These are phyloP conservation scores for Cryphonectria naterciae DNA, from an alignment of 2,329 filamentous ascomycete species.

Conservation along the genomic window DNA sequence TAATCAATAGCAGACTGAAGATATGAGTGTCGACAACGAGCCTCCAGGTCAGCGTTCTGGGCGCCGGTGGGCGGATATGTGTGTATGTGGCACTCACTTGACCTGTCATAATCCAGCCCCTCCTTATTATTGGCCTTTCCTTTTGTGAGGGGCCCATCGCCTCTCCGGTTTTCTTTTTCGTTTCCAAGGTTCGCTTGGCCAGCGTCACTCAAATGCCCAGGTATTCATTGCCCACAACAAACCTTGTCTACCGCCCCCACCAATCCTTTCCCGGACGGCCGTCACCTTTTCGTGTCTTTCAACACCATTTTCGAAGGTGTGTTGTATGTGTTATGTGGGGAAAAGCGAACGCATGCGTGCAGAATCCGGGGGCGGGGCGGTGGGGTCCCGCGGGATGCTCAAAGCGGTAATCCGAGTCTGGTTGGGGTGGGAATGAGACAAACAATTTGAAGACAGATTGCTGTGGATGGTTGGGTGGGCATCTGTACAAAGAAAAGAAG, in stretches of 20 bases:
- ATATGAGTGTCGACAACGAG: neutral
- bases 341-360: neutral
- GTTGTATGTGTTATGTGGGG: constrained; percentile 19
- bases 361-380: constrained; percentile 18
- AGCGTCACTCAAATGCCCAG: neutral
- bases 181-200: neutral
- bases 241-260: neutral
- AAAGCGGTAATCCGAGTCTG: constrained; percentile 24
- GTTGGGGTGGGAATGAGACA: neutral
- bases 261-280: neutral
- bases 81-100: neutral
- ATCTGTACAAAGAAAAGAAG: too few species aligned
- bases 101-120: constrained; percentile 3
- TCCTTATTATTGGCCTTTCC: neutral
- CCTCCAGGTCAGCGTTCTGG: neutral
- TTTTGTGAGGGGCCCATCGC: neutral
- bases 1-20: neutral
- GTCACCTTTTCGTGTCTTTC: neutral
- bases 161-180: neutral
- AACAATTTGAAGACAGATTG: neutral
- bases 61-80: too few species aligned
- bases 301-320: neutral
- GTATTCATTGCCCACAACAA: neutral
- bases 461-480: too few species aligned
- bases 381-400: constrained; percentile 18